Conservation (phyloP, 1,284 basidiomycete genomes). For the Malassezia sp. region DNA sequence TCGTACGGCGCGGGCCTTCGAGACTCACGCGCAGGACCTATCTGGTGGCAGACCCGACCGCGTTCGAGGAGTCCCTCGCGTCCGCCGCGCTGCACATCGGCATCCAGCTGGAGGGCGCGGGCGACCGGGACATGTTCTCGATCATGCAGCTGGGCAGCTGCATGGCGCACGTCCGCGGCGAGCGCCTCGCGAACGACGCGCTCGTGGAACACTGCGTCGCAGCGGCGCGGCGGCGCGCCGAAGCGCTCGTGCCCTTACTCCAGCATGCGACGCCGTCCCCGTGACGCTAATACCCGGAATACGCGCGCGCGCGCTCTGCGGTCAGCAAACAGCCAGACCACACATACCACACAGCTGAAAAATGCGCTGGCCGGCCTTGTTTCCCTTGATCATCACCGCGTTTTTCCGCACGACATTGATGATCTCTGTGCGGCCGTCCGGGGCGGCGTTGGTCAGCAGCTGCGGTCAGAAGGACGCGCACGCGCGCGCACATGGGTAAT, state of each 20-base stretch:
- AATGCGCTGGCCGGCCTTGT: slow-evolving; percentile 41
- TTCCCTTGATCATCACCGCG: slow-evolving; percentile 38
- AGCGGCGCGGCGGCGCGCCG: slow-evolving; percentile 8
- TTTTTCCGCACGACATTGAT: slow-evolving; percentile 38
- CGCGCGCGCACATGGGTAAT: slow-evolving; percentile 33
- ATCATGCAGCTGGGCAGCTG: neutral
- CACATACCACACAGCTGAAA: slow-evolving; percentile 34
- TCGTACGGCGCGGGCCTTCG: slow-evolving; percentile 31
- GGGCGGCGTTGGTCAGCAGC: slow-evolving; percentile 38
- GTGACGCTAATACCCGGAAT: slow-evolving; percentile 28
- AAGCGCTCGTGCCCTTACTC: neutral
- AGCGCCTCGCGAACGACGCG: neutral
- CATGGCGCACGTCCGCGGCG: neutral
- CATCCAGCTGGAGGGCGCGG: slow-evolving; percentile 8
- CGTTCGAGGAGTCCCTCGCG: slow-evolving; percentile 77
- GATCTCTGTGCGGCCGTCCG: slow-evolving; percentile 27
- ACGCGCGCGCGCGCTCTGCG: slow-evolving; percentile 39
- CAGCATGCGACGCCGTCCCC: neutral
- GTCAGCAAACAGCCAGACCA: neutral
- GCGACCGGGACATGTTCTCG: slow-evolving; percentile 4
- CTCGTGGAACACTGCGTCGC: slow-evolving; percentile 8
- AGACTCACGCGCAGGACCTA: slow-evolving; percentile 53
- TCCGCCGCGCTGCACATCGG: slow-evolving; percentile 23
- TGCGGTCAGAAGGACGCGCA: neutral
- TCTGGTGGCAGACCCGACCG: slow-evolving; percentile 68